Percentiles rank a stretch among this genome's conserved stretches.
phyloP scores from a whole-genome alignment of 176 grass and related monocot genomes.

The Eremochloa ophiuroides region DNA sequence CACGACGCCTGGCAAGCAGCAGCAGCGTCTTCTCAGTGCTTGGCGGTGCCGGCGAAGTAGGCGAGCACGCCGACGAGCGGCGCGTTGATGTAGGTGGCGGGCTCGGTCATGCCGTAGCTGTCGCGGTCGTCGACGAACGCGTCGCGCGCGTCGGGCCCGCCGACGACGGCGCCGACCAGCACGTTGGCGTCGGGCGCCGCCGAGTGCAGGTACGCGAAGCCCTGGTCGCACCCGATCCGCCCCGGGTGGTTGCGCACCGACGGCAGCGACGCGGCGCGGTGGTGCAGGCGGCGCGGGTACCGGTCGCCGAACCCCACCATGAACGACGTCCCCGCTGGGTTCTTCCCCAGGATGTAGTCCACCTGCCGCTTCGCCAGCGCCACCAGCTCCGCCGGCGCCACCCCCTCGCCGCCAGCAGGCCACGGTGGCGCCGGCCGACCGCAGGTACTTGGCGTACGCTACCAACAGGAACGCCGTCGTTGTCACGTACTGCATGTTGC shows the following conservation, averaged over 20 bases:
- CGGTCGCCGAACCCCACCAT: conserved; percentile 71
- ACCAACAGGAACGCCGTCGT: conserved; percentile 72
- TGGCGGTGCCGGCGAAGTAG: conserved; percentile 55
- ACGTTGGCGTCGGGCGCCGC: conserved; percentile 57
- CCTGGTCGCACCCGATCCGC: conserved; percentile 50
- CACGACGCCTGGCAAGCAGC: neutral
- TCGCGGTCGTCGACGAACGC: conserved; percentile 68
- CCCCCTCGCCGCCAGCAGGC: conserved; percentile 34
- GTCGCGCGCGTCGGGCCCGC: conserved; percentile 54
- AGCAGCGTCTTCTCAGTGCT: neutral
- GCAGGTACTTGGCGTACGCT: conserved; percentile 82
- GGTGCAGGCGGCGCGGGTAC: conserved; percentile 49
- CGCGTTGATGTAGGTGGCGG: conserved; percentile 90
- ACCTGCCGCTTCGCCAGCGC: conserved; percentile 67
- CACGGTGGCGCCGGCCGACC: conserved; percentile 29
- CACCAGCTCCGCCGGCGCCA: conserved; percentile 43
- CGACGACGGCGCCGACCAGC: conserved; percentile 62
- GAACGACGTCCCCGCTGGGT: conserved; percentile 69
- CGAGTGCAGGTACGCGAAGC: conserved; percentile 71
- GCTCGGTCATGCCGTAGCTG: conserved; percentile 73
- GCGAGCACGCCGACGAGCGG: conserved; percentile 80
- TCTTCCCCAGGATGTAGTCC: conserved; percentile 81
- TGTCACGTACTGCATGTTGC: conserved; percentile 94
- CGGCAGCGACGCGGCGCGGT: conserved; percentile 77
- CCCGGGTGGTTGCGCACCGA: conserved; percentile 41